Evolutionary conservation across 2,329 filamentous ascomycete genomes (phyloP).

Genomic region (Xenoacremonium recifei): DNA sequence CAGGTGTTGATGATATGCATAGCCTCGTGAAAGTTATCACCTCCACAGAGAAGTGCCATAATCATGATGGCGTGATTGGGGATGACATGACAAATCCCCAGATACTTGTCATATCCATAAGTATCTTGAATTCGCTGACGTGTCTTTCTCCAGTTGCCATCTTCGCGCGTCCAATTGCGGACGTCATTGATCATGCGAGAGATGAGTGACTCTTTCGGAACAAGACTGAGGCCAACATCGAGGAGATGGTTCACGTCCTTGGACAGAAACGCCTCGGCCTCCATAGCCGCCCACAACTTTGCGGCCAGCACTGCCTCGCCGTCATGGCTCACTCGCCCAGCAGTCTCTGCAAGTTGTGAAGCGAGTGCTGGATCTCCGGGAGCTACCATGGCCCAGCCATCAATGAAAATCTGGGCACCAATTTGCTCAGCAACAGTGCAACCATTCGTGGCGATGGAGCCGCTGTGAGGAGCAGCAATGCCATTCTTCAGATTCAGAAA

Average conservation of each 20-base stretch:
- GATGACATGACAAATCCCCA: no score
- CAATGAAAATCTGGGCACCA: slow-evolving; percentile 39
- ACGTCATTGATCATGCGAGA: slow-evolving; percentile 27
- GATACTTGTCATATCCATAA: slow-evolving; percentile 29
- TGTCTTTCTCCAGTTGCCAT: slow-evolving; percentile 31
- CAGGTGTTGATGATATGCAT: no score
- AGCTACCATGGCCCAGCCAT: slow-evolving; percentile 34
- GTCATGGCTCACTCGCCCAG: slow-evolving; percentile 37
- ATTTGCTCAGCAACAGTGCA: no score
- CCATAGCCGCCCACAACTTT: slow-evolving; percentile 38
- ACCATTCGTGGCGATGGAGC: no score
- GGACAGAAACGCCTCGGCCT: slow-evolving; percentile 34
- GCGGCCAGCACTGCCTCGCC: slow-evolving; percentile 37
- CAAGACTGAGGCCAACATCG: slow-evolving; percentile 26
- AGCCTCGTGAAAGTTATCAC: no score
- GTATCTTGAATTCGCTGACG: slow-evolving; percentile 33
- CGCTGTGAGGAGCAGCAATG: no score
- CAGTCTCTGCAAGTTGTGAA: slow-evolving; percentile 29
- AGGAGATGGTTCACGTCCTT: slow-evolving; percentile 32
- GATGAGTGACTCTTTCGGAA: slow-evolving; percentile 29
- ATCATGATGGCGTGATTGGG: no score
- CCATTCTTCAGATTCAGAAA: no score
- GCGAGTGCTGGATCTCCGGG: slow-evolving; percentile 31
- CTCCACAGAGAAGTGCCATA: no score
- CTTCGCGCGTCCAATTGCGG: slow-evolving; percentile 18